These are phyloP conservation scores for Geosiphon pyriformis DNA, from an alignment of 192 early-diverging fungal genomes.

Conservation along the genomic window DNA sequence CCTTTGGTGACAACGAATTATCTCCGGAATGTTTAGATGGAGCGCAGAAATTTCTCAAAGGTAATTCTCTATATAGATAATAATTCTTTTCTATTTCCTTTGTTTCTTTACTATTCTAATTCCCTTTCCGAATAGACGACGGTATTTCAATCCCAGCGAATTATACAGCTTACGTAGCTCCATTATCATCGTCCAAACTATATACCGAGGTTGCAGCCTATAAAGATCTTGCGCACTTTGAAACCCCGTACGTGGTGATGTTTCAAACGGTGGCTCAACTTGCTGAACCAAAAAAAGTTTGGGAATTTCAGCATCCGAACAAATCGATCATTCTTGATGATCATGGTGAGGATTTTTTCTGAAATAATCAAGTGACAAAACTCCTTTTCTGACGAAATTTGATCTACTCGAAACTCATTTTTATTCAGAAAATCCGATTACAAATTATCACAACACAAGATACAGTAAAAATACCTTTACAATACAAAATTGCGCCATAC, in stretches of 20 bases:
- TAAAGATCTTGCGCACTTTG: conserved; percentile 62
- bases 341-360: conserved; percentile 25
- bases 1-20: conserved; percentile 98
- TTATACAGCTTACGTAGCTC: conserved; percentile 83
- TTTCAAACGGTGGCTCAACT: conserved; percentile 71
- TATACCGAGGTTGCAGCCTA: conserved; percentile 65
- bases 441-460: conserved; percentile 75
- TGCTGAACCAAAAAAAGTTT: conserved; percentile 65
- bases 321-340: conserved; percentile 28
- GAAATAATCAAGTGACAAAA: neutral
- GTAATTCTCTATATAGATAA: conserved; percentile 31
- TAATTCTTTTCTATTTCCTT: neutral
- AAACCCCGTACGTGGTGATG: conserved; percentile 98
- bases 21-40: conserved; percentile 98
- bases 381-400: neutral
- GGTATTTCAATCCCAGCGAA: conserved; percentile 89
- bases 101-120: neutral
- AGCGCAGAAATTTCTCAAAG: conserved; percentile 72
- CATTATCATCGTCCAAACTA: conserved; percentile 82
- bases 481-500: conserved; percentile 47
- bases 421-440: conserved; percentile 39
- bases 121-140: conserved; percentile 31
- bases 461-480: conserved; percentile 51
- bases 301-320: conserved; percentile 82
- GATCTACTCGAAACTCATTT: neutral